phyloP scores from a whole-genome alignment of 257 asterid species.

The Leptodermis oblonga region DNA sequence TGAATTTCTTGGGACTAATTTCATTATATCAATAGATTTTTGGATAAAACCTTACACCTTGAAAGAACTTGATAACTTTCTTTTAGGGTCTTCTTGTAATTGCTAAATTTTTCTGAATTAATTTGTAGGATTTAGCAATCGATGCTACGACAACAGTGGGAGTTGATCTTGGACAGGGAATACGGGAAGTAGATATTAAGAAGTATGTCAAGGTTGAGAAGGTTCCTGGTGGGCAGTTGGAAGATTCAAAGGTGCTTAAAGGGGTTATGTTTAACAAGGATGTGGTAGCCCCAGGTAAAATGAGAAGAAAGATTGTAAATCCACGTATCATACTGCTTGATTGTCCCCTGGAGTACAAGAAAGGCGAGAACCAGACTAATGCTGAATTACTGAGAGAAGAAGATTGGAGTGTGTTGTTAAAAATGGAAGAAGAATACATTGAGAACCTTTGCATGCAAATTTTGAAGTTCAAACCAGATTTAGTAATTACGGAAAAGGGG shows the following conservation, averaged over 20 bases:
- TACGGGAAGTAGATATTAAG: slow-evolving; percentile 92
- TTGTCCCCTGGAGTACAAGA: slow-evolving; percentile 92
- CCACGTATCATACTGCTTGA: slow-evolving; percentile 95
- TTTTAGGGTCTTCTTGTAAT: background rate
- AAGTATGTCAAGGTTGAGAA: slow-evolving; percentile 94
- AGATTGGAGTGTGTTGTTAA: slow-evolving; percentile 85
- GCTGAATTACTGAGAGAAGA: slow-evolving; percentile 91
- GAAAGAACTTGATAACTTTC: background rate
- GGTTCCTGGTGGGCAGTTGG: slow-evolving; percentile 95
- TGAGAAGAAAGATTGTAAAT: slow-evolving; percentile 77
- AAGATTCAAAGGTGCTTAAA: slow-evolving; percentile 78
- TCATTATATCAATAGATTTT: background rate
- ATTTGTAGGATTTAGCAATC: slow-evolving; percentile 78
- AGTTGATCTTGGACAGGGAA: slow-evolving; percentile 84
- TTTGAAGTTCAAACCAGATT: slow-evolving; percentile 78
- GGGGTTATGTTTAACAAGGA: slow-evolving; percentile 97
- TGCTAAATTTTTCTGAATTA: background rate
- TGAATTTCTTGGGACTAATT: background rate
- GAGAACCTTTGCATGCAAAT: slow-evolving; percentile 70
- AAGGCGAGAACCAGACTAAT: slow-evolving; percentile 96
- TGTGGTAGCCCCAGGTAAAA: slow-evolving; percentile 96
- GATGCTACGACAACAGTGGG: slow-evolving; percentile 86
- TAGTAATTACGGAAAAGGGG: slow-evolving; percentile 90
- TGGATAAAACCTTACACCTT: background rate
- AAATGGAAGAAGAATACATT: slow-evolving; percentile 95